phyloP scores from a whole-genome alignment of 306 rosid species.

The Castanea crenata region DNA sequence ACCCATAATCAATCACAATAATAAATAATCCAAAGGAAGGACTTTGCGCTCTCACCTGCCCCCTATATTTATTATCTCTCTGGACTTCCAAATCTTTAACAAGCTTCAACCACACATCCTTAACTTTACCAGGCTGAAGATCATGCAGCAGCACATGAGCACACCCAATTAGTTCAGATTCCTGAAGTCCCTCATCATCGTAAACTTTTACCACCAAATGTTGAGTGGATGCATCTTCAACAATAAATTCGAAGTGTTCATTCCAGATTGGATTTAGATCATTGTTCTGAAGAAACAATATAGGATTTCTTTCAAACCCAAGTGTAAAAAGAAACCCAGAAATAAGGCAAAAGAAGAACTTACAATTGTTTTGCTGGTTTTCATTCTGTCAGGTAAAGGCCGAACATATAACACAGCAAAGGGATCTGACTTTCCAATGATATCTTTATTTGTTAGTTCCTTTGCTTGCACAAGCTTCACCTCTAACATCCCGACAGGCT shows the following conservation, averaged over 20 bases:
- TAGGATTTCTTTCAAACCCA: constrained; percentile 22
- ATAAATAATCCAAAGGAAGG: constrained; percentile 10
- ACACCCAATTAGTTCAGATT: constrained; percentile 77
- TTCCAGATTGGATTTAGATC: constrained; percentile 98
- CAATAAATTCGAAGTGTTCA: constrained; percentile 85
- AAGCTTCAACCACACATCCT: constrained; percentile 95
- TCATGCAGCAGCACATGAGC: constrained; percentile 58
- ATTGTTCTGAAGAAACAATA: constrained; percentile 59
- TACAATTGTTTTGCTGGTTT: constrained; percentile 90
- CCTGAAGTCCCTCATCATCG: constrained; percentile 79
- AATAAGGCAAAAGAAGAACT: constrained; percentile 15
- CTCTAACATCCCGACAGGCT: constrained; percentile 87
- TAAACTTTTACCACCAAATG: constrained; percentile 68
- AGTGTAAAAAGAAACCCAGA: constrained; percentile 2
- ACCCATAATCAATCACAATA: constrained; percentile 19
- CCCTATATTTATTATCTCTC: constrained; percentile 86
- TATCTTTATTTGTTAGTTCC: constrained; percentile 86
- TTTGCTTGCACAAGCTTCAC: constrained; percentile 99
- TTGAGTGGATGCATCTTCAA: constrained; percentile 91
- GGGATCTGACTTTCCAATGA: constrained; percentile 95
- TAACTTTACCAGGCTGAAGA: constrained; percentile 92
- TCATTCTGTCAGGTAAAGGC: constrained; percentile 78
- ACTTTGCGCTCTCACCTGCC: constrained; percentile 57
- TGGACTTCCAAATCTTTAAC: constrained; percentile 89
- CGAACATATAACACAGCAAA: constrained; percentile 73